Percentiles rank a stretch among this genome's conserved stretches.
phyloP scores from a whole-genome alignment of 106 monocot genomes.

The Apostasia shenzhenica region DNA sequence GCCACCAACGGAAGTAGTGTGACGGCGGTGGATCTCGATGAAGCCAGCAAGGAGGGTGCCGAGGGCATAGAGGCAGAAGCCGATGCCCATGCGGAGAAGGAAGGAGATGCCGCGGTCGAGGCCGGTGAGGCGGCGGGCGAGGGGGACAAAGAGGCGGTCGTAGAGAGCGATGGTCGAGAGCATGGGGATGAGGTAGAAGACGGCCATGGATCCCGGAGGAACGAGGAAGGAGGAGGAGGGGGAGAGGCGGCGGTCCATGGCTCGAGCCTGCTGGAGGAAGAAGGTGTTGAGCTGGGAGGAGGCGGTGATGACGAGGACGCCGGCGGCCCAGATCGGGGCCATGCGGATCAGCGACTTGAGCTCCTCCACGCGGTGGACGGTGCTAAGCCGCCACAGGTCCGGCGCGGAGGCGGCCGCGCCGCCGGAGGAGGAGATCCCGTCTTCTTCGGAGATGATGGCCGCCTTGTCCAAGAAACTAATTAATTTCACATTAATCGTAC shows the following conservation, averaged over 20 bases:
- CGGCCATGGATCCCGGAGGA: conserved; percentile 80
- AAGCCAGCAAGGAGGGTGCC: conserved; percentile 61
- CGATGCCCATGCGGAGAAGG: conserved; percentile 70
- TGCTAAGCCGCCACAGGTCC: conserved; percentile 65
- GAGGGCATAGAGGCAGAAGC: conserved; percentile 42
- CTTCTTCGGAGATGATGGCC: conserved; percentile 39
- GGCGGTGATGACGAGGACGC: conserved; percentile 72
- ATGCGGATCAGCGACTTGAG: conserved; percentile 76
- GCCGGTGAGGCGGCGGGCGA: conserved; percentile 54
- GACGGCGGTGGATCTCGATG: conserved; percentile 42
- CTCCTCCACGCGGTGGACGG: conserved; percentile 87
- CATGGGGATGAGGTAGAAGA: conserved; percentile 71
- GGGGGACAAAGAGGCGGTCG: conserved; percentile 67
- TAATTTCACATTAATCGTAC: neutral
- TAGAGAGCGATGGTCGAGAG: conserved; percentile 64
- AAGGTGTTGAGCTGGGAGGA: conserved; percentile 69
- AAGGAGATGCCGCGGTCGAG: conserved; percentile 60
- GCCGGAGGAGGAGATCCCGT: neutral
- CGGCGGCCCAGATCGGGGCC: conserved; percentile 83
- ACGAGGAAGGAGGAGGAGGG: conserved; percentile 45
- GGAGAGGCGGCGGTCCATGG: conserved; percentile 83
- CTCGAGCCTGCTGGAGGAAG: conserved; percentile 72
- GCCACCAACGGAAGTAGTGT: neutral
- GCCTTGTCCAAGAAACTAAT: conserved; percentile 62
- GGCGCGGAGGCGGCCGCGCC: neutral